phyloP scores from a whole-genome alignment of 441 rosid genomes.

The Macaranga tanarius region DNA sequence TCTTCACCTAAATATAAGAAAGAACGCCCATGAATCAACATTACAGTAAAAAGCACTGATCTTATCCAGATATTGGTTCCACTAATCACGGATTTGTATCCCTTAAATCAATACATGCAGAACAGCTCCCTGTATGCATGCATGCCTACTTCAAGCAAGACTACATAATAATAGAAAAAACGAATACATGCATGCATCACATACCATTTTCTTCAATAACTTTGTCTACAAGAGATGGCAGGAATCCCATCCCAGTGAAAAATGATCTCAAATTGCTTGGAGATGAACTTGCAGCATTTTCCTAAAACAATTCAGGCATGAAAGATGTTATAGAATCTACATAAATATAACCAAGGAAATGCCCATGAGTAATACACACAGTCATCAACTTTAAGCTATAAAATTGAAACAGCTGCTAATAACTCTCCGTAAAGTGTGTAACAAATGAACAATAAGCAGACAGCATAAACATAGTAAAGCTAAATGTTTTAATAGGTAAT shows the following conservation, averaged over 20 bases:
- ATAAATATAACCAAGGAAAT: background rate
- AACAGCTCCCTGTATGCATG: background rate
- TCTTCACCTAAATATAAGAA: constrained; percentile 59
- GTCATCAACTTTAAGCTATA: no score
- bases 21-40: constrained; percentile 24
- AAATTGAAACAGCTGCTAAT: no score
- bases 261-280: constrained; percentile 59
- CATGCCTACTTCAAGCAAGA: constrained; percentile 5
- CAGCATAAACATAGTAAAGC: no score
- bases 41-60: constrained; percentile 1
- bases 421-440: no score
- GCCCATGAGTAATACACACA: no score
- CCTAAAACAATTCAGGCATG: constrained; percentile 39
- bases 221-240: constrained; percentile 62
- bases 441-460: no score
- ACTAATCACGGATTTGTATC: background rate
- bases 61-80: background rate
- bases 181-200: constrained; percentile 2
- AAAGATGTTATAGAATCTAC: background rate
- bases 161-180: background rate
- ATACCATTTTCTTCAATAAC: constrained; percentile 73
- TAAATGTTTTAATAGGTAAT: background rate
- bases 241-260: constrained; percentile 79
- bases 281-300: constrained; percentile 75
- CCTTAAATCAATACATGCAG: background rate